Evolutionary conservation across 352 stramenopile genomes (phyloP).

Genomic region (Phytophthora megakarya): DNA sequence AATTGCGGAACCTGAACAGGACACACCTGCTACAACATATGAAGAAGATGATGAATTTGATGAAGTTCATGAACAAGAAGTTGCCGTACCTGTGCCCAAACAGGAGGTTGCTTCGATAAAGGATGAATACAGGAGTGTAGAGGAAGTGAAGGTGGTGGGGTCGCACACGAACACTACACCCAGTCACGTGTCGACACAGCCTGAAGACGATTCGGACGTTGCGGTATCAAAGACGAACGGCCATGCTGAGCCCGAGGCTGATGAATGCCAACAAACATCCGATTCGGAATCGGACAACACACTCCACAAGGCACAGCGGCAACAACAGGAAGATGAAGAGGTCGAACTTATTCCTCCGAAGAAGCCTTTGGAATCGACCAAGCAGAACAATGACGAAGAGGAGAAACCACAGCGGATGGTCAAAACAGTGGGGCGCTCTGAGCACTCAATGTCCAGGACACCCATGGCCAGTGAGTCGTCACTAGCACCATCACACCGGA

Average conservation of each 20-base stretch:
- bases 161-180: not conserved
- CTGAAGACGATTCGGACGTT: constrained; percentile 10
- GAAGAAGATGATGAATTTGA: constrained; percentile 5
- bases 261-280: constrained; percentile 39
- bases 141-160: not conserved
- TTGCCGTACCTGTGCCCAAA: not conserved
- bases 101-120: not conserved
- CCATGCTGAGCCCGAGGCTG: constrained; percentile 43
- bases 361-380: constrained; percentile 5
- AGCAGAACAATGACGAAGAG: constrained; percentile 37
- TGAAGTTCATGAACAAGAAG: constrained; percentile 7
- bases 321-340: constrained; percentile 32
- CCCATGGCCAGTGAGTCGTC: constrained; percentile 1
- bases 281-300: constrained; percentile 41
- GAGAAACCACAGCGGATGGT: constrained; percentile 41
- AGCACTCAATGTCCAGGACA: constrained; percentile 15
- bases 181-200: not conserved
- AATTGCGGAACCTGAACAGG: constrained; percentile 3
- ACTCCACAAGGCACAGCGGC: constrained; percentile 12
- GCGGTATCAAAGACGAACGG: not conserved
- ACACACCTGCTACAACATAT: not conserved
- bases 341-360: constrained; percentile 8
- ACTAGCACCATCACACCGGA: constrained; percentile 21
- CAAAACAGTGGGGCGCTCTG: constrained; percentile 50
- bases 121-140: constrained; percentile 1